phyloP scores from a whole-genome alignment of 139 green algal genomes.

The Eudorina sp. region DNA sequence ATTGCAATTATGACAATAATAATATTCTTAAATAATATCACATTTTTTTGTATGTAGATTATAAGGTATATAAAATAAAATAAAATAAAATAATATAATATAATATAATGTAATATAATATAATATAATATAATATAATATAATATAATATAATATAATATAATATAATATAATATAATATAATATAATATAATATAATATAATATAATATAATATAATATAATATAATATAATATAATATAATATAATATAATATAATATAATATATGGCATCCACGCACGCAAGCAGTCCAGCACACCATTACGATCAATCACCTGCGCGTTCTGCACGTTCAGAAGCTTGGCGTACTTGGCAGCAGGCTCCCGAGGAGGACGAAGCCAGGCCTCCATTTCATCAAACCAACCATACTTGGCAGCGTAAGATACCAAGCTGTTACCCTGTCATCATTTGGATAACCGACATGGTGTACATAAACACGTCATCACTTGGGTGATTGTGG shows the following conservation, averaged over 20 bases:
- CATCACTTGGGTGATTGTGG: background rate
- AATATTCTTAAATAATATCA: background rate
- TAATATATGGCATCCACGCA: too few relatives aligned
- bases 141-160: too few relatives aligned
- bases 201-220: too few relatives aligned
- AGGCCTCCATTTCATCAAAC: constrained; percentile 47
- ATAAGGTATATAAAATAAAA: background rate
- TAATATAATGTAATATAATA: too few relatives aligned
- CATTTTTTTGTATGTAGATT: background rate
- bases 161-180: too few relatives aligned
- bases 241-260: too few relatives aligned
- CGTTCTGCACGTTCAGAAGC: constrained; percentile 42
- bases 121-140: too few relatives aligned
- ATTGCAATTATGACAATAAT: background rate
- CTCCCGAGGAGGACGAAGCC: background rate
- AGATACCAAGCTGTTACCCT: constrained; percentile 34
- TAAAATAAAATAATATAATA: too few relatives aligned
- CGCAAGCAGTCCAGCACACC: background rate
- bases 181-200: too few relatives aligned
- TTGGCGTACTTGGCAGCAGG: too few relatives aligned
- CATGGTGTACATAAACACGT: background rate
- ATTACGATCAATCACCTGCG: background rate
- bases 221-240: too few relatives aligned
- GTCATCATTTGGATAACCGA: background rate
- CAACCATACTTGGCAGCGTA: constrained; percentile 56